These are phyloP conservation scores for Isabelozyma heimii DNA, from an alignment of 805 yeast genomes.

Conservation along the genomic window DNA sequence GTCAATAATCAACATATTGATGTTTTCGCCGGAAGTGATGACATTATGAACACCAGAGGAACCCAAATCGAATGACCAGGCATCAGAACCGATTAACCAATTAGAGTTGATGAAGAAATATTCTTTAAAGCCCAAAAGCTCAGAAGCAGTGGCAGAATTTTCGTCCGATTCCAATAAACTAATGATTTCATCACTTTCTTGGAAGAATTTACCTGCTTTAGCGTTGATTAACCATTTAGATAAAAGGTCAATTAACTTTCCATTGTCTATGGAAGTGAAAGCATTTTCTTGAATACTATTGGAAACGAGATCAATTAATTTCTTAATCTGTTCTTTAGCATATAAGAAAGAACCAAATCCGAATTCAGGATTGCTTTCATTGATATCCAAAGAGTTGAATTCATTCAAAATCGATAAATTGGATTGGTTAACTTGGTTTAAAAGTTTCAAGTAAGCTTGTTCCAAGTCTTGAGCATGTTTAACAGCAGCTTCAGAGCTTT, in stretches of 20 bases:
- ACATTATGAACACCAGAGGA: constrained; percentile 87
- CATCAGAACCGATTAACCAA: constrained; percentile 93
- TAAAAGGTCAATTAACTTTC: constrained; percentile 52
- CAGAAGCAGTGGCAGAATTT: constrained; percentile 35
- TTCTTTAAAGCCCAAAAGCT: constrained; percentile 46
- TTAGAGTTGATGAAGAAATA: constrained; percentile 48
- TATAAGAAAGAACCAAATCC: constrained; percentile 79
- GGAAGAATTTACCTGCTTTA: constrained; percentile 26
- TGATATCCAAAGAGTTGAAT: constrained; percentile 43
- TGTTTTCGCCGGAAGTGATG: constrained; percentile 67
- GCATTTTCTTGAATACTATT: constrained; percentile 44
- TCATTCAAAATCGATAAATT: constrained; percentile 63
- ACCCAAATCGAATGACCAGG: constrained; percentile 94
- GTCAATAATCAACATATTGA: constrained; percentile 85
- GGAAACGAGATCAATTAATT: constrained; percentile 45
- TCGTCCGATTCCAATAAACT: constrained; percentile 38
- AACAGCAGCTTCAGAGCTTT: constrained; percentile 34
- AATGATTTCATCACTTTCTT: constrained; percentile 28
- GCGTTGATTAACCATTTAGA: constrained; percentile 69
- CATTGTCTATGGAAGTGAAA: constrained; percentile 42
- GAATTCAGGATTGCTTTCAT: constrained; percentile 70
- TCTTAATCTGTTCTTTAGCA: constrained; percentile 48
- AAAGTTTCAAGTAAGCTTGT: constrained; percentile 72
- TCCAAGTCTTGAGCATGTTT: constrained; percentile 56
- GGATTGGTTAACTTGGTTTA: constrained; percentile 62